Conservation (phyloP, 768 basidiomycete species). For the Amanita thiersii region DNA sequence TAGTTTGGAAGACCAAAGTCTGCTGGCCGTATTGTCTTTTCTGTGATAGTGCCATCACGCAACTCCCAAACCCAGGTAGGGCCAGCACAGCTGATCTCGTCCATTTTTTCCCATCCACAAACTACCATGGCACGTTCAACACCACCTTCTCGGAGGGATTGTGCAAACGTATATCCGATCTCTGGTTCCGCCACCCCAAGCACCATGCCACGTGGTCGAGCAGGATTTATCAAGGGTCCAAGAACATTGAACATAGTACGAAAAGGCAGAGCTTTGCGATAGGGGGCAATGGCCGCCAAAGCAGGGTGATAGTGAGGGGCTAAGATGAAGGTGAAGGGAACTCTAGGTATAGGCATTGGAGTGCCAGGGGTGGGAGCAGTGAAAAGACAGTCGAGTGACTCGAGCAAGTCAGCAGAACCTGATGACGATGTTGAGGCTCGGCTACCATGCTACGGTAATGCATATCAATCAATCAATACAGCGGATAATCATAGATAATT, state of each 20-base stretch:
- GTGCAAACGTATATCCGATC: slow-evolving; percentile 76
- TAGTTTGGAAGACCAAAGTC: slow-evolving; percentile 74
- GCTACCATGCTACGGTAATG: slow-evolving; percentile 71
- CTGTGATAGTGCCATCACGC: slow-evolving; percentile 55
- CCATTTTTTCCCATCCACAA: slow-evolving; percentile 84
- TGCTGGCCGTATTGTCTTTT: slow-evolving; percentile 54
- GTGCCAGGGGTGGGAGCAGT: slow-evolving; percentile 48
- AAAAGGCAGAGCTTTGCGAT: slow-evolving; percentile 83
- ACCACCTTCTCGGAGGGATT: slow-evolving; percentile 62
- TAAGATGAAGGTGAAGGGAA: slow-evolving; percentile 89
- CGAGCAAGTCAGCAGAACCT: slow-evolving; percentile 88
- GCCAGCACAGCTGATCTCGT: slow-evolving; percentile 95
- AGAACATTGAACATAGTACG: slow-evolving; percentile 95
- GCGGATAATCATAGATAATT: background rate
- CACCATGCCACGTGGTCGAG: slow-evolving; percentile 79
- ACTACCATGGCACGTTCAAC: slow-evolving; percentile 86
- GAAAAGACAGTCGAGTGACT: slow-evolving; percentile 76
- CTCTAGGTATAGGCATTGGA: slow-evolving; percentile 49
- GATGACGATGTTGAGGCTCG: slow-evolving; percentile 90
- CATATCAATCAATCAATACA: slow-evolving; percentile 4
- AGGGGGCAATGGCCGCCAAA: slow-evolving; percentile 73
- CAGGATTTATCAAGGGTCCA: slow-evolving; percentile 92
- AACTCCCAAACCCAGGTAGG: slow-evolving; percentile 83
- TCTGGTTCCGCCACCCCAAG: slow-evolving; percentile 81
- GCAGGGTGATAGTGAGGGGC: slow-evolving; percentile 92